phyloP scores from a whole-genome alignment of 768 basidiomycete genomes.

The Coprinopsis strossmayeri region DNA sequence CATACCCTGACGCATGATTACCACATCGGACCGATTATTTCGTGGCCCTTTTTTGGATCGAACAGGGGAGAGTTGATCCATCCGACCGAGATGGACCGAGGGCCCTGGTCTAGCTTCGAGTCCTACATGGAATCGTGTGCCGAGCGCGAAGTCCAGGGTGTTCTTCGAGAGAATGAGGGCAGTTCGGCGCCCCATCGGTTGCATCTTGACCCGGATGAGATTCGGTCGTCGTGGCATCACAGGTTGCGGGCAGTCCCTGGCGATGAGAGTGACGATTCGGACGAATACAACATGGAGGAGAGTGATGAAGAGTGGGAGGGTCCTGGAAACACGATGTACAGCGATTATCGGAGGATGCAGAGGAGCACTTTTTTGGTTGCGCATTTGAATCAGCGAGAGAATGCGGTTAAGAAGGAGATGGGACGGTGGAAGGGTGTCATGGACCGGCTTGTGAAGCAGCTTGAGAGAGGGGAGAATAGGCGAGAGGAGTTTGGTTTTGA shows the following conservation, averaged over 20 bases:
- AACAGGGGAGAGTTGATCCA: slow-evolving; percentile 68
- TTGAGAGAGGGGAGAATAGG: slow-evolving; percentile 20
- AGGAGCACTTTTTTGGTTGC: slow-evolving; percentile 72
- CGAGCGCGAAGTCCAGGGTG: slow-evolving; percentile 66
- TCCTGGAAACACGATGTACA: slow-evolving; percentile 71
- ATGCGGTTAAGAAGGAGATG: slow-evolving; percentile 65
- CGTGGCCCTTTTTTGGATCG: slow-evolving; percentile 89
- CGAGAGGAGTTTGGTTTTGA: slow-evolving; percentile 72
- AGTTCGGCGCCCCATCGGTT: slow-evolving; percentile 67
- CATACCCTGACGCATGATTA: slow-evolving; percentile 27
- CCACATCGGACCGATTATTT: slow-evolving; percentile 76
- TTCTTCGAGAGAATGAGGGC: slow-evolving; percentile 73
- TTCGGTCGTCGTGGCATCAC: slow-evolving; percentile 65
- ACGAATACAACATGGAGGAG: slow-evolving; percentile 75
- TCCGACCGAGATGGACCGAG: slow-evolving; percentile 68
- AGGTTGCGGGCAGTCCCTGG: slow-evolving; percentile 59
- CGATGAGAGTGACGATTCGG: slow-evolving; percentile 69
- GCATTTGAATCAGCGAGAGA: slow-evolving; percentile 59
- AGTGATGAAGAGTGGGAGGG: slow-evolving; percentile 79
- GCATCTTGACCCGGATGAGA: slow-evolving; percentile 78
- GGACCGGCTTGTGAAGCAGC: slow-evolving; percentile 41
- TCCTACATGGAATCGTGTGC: slow-evolving; percentile 63
- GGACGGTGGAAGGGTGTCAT: slow-evolving; percentile 61
- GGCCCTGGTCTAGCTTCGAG: slow-evolving; percentile 61
- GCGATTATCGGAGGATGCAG: slow-evolving; percentile 79